Percentiles rank a stretch among this genome's conserved stretches.
Conservation (phyloP, 2,329 filamentous ascomycete species). For the Ophiostoma fasciatum region DNA sequence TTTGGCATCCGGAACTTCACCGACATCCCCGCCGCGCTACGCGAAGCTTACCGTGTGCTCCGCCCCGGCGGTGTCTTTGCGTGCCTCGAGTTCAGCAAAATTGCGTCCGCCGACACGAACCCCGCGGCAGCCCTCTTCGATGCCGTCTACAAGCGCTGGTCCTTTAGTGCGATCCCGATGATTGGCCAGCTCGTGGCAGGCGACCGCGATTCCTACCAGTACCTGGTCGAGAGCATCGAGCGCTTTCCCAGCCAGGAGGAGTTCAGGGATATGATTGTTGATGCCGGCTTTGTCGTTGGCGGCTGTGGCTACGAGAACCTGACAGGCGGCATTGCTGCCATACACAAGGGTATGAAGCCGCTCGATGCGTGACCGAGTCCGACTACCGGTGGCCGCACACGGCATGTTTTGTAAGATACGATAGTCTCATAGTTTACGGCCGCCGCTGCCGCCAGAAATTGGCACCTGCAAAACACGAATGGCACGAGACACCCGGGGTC, state of each 20-base stretch:
- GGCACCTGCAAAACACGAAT: too few species aligned
- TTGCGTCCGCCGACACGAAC: slow-evolving; percentile 27
- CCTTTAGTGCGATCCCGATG: slow-evolving; percentile 81
- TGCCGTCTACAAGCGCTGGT: slow-evolving; percentile 86
- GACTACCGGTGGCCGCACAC: too few species aligned
- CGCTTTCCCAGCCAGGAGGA: slow-evolving; percentile 74
- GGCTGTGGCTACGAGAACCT: slow-evolving; percentile 79
- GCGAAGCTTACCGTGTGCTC: slow-evolving; percentile 74
- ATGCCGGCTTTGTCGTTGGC: slow-evolving; percentile 74
- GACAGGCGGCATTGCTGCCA: slow-evolving; percentile 83
- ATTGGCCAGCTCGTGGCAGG: slow-evolving; percentile 92
- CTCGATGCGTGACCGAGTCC: slow-evolving; percentile 15
- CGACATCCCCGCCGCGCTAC: slow-evolving; percentile 68
- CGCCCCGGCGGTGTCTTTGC: slow-evolving; percentile 94
- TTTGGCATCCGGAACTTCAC: slow-evolving; percentile 98
- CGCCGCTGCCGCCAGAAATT: too few species aligned
- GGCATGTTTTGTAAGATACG: too few species aligned
- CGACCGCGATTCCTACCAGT: slow-evolving; percentile 93
- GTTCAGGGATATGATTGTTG: slow-evolving; percentile 69
- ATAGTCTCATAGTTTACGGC: too few species aligned
- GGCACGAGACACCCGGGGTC: too few species aligned
- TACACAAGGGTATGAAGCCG: slow-evolving; percentile 92
- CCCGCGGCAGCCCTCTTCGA: slow-evolving; percentile 62
- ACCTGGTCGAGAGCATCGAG: slow-evolving; percentile 96
- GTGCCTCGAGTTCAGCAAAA: slow-evolving; percentile 86